Percentiles rank a stretch among this genome's conserved stretches.
These are phyloP conservation scores for Colletotrichum graminicola DNA, from an alignment of 2,329 filamentous ascomycete genomes.

Conservation along the genomic window DNA sequence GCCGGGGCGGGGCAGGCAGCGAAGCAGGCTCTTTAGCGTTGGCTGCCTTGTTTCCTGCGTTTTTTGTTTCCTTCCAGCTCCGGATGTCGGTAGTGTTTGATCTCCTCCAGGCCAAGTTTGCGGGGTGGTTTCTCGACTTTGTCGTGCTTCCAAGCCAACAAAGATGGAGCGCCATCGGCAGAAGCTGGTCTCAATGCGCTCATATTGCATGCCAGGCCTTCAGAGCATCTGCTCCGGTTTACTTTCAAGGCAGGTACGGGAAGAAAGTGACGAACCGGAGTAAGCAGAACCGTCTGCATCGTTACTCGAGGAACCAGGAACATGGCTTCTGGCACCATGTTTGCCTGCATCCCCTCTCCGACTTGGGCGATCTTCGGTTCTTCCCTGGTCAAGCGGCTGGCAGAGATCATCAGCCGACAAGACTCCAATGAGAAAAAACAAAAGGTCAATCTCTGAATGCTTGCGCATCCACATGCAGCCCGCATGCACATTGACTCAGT, in stretches of 20 bases:
- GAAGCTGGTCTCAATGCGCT: too few relatives aligned
- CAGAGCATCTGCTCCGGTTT: neutral
- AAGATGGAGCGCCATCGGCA: neutral
- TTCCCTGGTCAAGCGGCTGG: slow-evolving; percentile 20
- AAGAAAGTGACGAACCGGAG: slow-evolving; percentile 20
- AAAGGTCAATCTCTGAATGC: slow-evolving; percentile 13
- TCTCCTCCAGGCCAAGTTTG: slow-evolving; percentile 20
- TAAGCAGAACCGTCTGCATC: slow-evolving; percentile 19
- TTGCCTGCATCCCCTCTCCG: slow-evolving; percentile 32
- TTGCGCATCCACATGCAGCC: slow-evolving; percentile 34
- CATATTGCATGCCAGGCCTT: neutral
- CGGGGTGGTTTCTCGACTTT: slow-evolving; percentile 15
- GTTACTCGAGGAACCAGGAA: slow-evolving; percentile 23
- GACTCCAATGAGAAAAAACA: slow-evolving; percentile 33
- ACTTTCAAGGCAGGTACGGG: slow-evolving; percentile 21
- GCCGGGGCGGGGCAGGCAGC: slow-evolving; percentile 14
- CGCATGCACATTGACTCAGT: slow-evolving; percentile 40
- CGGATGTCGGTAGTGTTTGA: slow-evolving; percentile 41
- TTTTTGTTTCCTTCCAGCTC: slow-evolving; percentile 29
- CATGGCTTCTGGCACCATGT: slow-evolving; percentile 24
- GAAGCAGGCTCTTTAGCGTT: neutral
- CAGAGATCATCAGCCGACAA: slow-evolving; percentile 2
- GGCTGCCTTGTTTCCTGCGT: neutral
- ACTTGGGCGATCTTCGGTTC: slow-evolving; percentile 40
- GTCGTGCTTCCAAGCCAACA: neutral